phyloP scores from a whole-genome alignment of 306 rosid species.

The Cucurbita argyrosperma region DNA sequence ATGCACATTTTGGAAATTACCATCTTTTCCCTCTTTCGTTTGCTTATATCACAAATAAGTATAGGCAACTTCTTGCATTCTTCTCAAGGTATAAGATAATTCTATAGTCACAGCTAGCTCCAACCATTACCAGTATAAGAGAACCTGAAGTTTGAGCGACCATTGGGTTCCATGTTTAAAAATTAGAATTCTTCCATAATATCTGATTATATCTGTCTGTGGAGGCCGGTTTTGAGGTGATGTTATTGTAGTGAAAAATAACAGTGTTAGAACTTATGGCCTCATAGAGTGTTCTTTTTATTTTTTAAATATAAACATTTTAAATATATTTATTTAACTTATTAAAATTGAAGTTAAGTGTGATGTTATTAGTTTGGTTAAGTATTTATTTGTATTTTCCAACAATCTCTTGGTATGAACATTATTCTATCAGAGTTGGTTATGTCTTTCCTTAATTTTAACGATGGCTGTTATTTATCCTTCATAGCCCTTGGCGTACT shows the following conservation, averaged over 20 bases:
- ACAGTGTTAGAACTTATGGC: no score
- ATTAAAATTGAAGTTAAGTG: not conserved
- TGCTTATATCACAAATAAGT: not conserved
- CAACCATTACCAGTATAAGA: not conserved
- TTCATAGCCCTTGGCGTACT: slow-evolving; percentile 64
- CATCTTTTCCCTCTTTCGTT: not conserved
- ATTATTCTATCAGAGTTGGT: not conserved
- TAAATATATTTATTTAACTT: not conserved
- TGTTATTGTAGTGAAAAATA: not conserved
- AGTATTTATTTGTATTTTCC: not conserved
- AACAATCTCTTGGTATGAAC: not conserved
- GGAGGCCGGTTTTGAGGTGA: not conserved
- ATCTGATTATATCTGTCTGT: not conserved
- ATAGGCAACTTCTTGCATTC: not conserved
- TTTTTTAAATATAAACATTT: not conserved
- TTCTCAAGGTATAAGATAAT: not conserved
- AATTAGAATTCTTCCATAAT: not conserved
- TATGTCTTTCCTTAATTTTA: not conserved
- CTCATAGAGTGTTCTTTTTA: not conserved
- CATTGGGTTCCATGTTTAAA: not conserved
- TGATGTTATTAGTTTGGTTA: not conserved
- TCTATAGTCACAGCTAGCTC: not conserved
- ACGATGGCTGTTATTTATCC: slow-evolving; percentile 16
- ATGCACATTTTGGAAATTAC: not conserved
- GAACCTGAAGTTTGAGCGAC: not conserved